Base-by-base conservation (phyloP, 2,329 filamentous ascomycete species). In the Colletotrichum trifolii region DNA sequence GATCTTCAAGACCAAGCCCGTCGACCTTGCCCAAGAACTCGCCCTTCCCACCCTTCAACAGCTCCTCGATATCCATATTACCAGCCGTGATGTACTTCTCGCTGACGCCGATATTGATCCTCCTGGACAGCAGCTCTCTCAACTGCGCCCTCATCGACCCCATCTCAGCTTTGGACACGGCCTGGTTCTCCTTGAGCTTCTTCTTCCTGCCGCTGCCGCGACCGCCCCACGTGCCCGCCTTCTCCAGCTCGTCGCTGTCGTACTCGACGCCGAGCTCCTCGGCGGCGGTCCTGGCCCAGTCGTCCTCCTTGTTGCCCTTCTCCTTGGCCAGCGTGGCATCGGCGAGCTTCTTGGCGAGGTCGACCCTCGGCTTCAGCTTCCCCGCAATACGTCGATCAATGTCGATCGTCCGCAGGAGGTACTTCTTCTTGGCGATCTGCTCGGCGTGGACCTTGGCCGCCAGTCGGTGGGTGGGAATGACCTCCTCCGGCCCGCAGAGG, bases 261-360 rank as follows among this genome's bases (percentile, higher is more conserved):
- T 97, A 97, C 56, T 97, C 95, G 0, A 98, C 92, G 1, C 96
- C 96, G 0, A 99, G 83, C 69, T 98, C 95, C 63, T 97, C 94
- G 0, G 96, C 96, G 0, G 94, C 94, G 52, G 87, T 87, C 47
- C 88, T 88, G 71, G 98, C 82, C 89, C 94, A 96, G 60, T 93
- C 88, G 69, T 97, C 92, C 71, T 97, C 92, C 72, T 91, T 91
- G 60, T 87, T 88, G 9, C 90, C 88, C 78, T 95, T 97, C 74
- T 96, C 93, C 79, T 97, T 97, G 8, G 94, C 95, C 8, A 96
- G 86, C 1, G 84, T 83, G 2, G 91, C 87, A 72, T 98, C 95
- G 1, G 94, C 91, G 12, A 99, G 89, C 73, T 89, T 89, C 79
- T 97, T 97, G n/a, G 94, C 89, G 1, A 98, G 83, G 2, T 85